phyloP scores from a whole-genome alignment of 768 basidiomycete species.

The Mrakia frigida region DNA sequence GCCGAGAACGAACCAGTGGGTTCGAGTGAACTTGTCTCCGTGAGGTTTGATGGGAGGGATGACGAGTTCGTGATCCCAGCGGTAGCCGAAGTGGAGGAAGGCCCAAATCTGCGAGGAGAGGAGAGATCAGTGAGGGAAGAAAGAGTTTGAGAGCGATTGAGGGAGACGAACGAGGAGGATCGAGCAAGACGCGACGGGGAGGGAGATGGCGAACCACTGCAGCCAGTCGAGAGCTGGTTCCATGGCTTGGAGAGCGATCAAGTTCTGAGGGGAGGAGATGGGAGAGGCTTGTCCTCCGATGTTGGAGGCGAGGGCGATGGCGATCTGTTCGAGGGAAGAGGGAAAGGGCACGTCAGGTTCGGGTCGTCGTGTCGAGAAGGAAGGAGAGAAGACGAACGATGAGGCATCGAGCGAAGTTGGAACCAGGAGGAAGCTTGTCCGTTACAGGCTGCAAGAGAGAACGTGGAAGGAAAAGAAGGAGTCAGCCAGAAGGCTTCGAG shows the following conservation, averaged over 20 bases:
- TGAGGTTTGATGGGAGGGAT: conserved; percentile 80
- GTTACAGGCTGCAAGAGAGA: conserved; percentile 70
- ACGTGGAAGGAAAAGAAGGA: background rate
- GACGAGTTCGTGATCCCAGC: conserved; percentile 59
- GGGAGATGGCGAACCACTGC: conserved; percentile 86
- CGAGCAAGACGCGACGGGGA: conserved; percentile 83
- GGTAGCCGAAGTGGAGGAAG: conserved; percentile 75
- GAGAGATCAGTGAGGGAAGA: no score
- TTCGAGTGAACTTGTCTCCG: conserved; percentile 69
- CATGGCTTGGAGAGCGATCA: conserved; percentile 87
- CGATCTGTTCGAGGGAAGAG: conserved; percentile 55
- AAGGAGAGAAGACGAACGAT: conserved; percentile 59
- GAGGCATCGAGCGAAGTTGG: conserved; percentile 80
- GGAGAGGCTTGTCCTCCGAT: conserved; percentile 96
- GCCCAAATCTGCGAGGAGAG: conserved; percentile 62
- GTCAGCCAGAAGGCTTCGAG: background rate
- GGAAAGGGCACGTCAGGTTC: background rate
- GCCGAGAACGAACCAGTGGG: conserved; percentile 84
- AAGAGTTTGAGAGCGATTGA: no score
- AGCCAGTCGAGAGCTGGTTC: conserved; percentile 78
- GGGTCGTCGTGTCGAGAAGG: background rate
- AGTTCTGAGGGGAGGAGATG: conserved; percentile 95
- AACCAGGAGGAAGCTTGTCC: conserved; percentile 77
- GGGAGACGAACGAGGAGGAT: conserved; percentile 54
- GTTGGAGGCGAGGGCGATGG: conserved; percentile 95